Base-by-base conservation (phyloP, 1,284 basidiomycete species). In the Bondarzewia mesenterica region DNA sequence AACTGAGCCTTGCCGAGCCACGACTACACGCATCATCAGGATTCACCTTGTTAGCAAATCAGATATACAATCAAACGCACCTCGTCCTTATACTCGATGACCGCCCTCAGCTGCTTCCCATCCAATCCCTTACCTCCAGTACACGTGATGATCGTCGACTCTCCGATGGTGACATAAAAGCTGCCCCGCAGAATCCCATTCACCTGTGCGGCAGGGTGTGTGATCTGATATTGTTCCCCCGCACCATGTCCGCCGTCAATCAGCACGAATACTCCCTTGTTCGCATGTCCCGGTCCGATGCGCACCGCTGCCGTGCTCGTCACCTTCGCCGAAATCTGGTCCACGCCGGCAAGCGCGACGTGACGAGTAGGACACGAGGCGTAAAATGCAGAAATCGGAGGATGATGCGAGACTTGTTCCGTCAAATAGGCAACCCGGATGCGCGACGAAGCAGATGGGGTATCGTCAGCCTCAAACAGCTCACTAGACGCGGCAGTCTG, bases 51-150 rank as follows among this genome's bases (percentile, higher is more conserved):
- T n/a, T n/a, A 21, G 25, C 7, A 4, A 14, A 21, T 12, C 20
- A 14, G 16, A 3, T 39, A 29, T 36, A 47, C 22, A 38, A 54
- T 47, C 14, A 29, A 18, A 62, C 80, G 44, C 52, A 89, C 88
- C 80, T 99, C 93, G 60, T 99, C 95, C 69, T 93, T 93, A 72
- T 96, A 98, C 59, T 95, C 92, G 50, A 96, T 78, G 51, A 99
- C 77, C 6, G 90, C 75, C 47, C 93, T 76, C 58, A 92, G 79
- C 57, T 77, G 77, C 49, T 75, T 69, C 16, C 75, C 77, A 16
- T 75, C 71, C 16, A 47, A 32, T 14, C 53, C 52, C 51, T 75
- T 73, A 5, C 82, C 82, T 5, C 85, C 85, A 12, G 75, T 74
- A 61, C 89, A 93, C 16, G 90, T 95, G 59, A 98, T 80, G 54